Evolutionary conservation across 352 stramenopile genomes (phyloP).

Genomic region (Nothophytophthora sp.): DNA sequence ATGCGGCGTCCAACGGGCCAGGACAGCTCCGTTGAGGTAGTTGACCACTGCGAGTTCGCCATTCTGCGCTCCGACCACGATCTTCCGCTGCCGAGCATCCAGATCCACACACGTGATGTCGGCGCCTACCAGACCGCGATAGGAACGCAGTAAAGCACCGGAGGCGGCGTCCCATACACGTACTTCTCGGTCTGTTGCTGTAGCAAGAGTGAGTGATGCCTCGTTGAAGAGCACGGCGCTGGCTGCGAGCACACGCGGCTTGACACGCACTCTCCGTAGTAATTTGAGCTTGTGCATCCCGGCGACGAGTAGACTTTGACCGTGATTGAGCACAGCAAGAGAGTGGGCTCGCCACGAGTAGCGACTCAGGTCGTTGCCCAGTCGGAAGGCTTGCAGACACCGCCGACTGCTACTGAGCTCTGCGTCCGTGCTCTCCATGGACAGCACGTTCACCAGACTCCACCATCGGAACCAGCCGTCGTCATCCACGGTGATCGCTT

Average conservation of each 20-base stretch:
- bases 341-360: conserved; percentile 75
- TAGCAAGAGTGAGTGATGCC: conserved; percentile 65
- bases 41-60: conserved; percentile 73
- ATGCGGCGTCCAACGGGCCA: conserved; percentile 68
- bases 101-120: conserved; percentile 79
- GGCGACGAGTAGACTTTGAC: conserved; percentile 55
- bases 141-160: conserved; percentile 57
- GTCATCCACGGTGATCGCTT: conserved; percentile 78
- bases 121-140: conserved; percentile 43
- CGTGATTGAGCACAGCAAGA: conserved; percentile 62
- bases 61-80: conserved; percentile 66
- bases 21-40: conserved; percentile 71
- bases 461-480: conserved; percentile 88
- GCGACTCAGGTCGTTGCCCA: conserved; percentile 57
- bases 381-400: conserved; percentile 67
- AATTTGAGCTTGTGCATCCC: conserved; percentile 75
- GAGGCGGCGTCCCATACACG: conserved; percentile 70
- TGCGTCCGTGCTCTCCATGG: conserved; percentile 59
- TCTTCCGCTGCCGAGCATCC: conserved; percentile 68
- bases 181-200: conserved; percentile 66
- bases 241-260: conserved; percentile 57
- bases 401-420: conserved; percentile 51
- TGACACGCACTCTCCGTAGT: conserved; percentile 63
- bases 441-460: conserved; percentile 65
- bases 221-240: conserved; percentile 72